Conservation (phyloP, 768 basidiomycete species). For the Lactifluus subvellereus region DNA sequence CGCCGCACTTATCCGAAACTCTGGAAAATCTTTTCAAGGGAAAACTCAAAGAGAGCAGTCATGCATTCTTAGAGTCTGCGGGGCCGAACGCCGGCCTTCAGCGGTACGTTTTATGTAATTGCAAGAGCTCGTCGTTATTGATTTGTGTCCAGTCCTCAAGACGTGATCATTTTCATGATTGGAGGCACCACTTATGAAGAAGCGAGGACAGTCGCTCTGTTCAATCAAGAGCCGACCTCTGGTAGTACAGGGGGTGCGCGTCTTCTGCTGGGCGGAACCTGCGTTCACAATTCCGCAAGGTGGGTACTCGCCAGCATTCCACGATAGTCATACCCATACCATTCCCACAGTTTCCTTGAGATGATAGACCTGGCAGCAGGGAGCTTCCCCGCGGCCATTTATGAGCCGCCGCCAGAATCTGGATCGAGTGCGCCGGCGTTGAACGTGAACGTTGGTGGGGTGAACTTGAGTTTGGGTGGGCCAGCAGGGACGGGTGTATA, state of each 20-base stretch:
- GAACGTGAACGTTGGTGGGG: constrained; percentile 87
- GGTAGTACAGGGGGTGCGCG: constrained; percentile 59
- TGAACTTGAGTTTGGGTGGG: constrained; percentile 93
- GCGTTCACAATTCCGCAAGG: constrained; percentile 92
- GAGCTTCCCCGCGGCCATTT: constrained; percentile 58
- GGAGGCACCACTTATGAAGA: constrained; percentile 97
- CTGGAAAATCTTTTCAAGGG: constrained; percentile 86
- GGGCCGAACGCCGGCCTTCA: constrained; percentile 68
- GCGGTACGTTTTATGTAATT: constrained; percentile 40
- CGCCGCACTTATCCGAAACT: constrained; percentile 88
- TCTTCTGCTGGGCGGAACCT: constrained; percentile 88
- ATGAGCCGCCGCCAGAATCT: constrained; percentile 71
- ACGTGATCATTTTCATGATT: constrained; percentile 94
- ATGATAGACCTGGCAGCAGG: constrained; percentile 76
- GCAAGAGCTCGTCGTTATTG: background rate
- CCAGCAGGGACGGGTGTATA: constrained; percentile 78
- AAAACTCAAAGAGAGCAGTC: constrained; percentile 76
- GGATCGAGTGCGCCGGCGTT: constrained; percentile 69
- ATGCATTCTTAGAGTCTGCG: constrained; percentile 79
- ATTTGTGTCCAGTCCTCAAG: constrained; percentile 66
- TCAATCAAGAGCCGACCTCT: constrained; percentile 77
- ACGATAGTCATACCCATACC: background rate
- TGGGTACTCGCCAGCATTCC: constrained; percentile 33
- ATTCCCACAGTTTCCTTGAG: constrained; percentile 62
- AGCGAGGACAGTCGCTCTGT: constrained; percentile 72